A percentile compares a stretch with the other conserved stretches of the same genome.
These are phyloP conservation scores for Cystobasidium sp. DNA, from an alignment of 1,284 basidiomycete genomes.

Conservation along the genomic window DNA sequence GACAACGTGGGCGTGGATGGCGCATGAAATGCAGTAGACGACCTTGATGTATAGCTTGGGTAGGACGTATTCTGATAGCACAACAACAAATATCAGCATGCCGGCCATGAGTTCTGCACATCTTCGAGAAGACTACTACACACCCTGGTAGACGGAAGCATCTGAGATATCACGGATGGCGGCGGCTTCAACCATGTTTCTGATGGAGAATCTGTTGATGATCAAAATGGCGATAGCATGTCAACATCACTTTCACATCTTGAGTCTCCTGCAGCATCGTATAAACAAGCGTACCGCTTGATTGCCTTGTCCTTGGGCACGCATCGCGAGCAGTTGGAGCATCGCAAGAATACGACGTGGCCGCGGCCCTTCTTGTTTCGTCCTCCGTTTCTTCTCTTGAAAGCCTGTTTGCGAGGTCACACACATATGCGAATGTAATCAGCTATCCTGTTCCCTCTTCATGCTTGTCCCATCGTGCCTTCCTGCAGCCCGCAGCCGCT, in stretches of 20 bases:
- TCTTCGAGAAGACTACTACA: too few species aligned
- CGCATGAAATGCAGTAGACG: slow-evolving; percentile 97
- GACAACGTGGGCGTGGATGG: slow-evolving; percentile 98
- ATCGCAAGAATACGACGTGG: slow-evolving; percentile 90
- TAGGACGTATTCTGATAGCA: slow-evolving; percentile 81
- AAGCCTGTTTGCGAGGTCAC: slow-evolving; percentile 65
- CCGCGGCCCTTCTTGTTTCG: slow-evolving; percentile 99
- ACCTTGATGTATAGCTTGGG: slow-evolving; percentile 99
- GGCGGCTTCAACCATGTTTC: slow-evolving; percentile 98
- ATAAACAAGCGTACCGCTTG: slow-evolving; percentile 64
- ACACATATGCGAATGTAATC: background rate
- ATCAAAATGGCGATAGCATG: background rate
- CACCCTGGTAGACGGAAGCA: slow-evolving; percentile 89
- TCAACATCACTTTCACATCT: too few species aligned
- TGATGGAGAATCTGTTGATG: slow-evolving; percentile 81
- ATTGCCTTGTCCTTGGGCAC: slow-evolving; percentile 90
- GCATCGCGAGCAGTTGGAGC: slow-evolving; percentile 89
- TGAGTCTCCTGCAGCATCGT: background rate
- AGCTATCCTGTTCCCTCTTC: background rate
- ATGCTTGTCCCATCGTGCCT: background rate
- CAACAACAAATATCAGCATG: background rate
- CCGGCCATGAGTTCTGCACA: too few species aligned
- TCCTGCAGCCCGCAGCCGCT: too few species aligned
- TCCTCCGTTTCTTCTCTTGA: slow-evolving; percentile 98
- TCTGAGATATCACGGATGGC: slow-evolving; percentile 97